These are phyloP conservation scores for Candida bentonensis DNA, from an alignment of 805 yeast genomes.

Conservation along the genomic window DNA sequence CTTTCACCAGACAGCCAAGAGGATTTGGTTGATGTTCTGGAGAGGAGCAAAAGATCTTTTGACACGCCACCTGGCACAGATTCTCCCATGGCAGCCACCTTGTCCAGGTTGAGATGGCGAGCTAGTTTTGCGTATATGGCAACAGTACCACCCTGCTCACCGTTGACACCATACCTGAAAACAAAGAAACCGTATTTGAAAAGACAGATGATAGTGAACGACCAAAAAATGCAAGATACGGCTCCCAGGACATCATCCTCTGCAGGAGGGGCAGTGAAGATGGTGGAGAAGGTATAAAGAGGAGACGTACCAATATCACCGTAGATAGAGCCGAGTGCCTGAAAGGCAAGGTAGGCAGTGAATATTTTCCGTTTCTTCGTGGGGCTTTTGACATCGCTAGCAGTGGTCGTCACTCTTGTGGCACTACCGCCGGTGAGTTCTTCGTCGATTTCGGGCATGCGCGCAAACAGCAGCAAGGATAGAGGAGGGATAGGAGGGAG, in stretches of 20 bases:
- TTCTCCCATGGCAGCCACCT: not conserved
- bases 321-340: constrained; percentile 48
- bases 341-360: constrained; percentile 20
- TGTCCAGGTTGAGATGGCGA: constrained; percentile 26
- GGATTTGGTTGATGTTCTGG: not conserved
- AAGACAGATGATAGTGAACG: constrained; percentile 39
- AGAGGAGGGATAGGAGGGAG: too few species aligned
- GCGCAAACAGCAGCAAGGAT: too few species aligned
- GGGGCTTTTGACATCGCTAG: not conserved
- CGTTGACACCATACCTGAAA: constrained; percentile 36
- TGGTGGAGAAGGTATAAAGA: constrained; percentile 22
- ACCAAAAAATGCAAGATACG: constrained; percentile 38
- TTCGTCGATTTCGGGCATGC: not conserved
- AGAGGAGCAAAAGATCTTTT: not conserved
- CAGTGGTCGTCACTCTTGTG: not conserved
- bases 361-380: not conserved
- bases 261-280: constrained; percentile 17
- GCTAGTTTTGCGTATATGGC: constrained; percentile 51
- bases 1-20: not conserved
- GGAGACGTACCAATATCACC: constrained; percentile 56
- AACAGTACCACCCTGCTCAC: constrained; percentile 51
- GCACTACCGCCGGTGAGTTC: not conserved
- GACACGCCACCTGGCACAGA: not conserved
- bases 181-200: constrained; percentile 38
- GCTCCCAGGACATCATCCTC: constrained; percentile 34